phyloP scores from a whole-genome alignment of 805 yeast genomes.

The Scheffersomyces ergatensis region DNA sequence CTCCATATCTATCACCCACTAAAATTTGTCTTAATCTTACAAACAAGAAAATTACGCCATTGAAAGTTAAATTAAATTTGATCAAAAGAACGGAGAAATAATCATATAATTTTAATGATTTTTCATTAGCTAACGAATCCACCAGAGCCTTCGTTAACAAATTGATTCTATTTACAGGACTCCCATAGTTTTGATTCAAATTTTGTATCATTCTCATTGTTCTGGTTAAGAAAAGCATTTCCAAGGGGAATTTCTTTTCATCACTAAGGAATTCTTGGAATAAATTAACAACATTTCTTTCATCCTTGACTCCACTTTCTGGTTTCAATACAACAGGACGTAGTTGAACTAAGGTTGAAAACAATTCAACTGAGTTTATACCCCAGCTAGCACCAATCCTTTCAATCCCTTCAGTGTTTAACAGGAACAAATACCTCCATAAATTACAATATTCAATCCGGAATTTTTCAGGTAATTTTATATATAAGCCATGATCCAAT shows the following conservation, averaged over 20 bases:
- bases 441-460: conserved; percentile 55
- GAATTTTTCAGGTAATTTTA: conserved; percentile 49
- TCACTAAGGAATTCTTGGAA: conserved; percentile 59
- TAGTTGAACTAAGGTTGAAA: conserved; percentile 55
- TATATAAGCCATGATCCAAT: conserved; percentile 74
- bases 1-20: conserved; percentile 29
- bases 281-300: conserved; percentile 42
- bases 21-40: conserved; percentile 31
- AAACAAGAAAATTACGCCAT: conserved; percentile 30
- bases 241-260: conserved; percentile 64
- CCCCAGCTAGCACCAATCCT: conserved; percentile 65
- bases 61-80: conserved; percentile 20
- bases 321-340: conserved; percentile 36
- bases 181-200: conserved; percentile 59
- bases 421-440: conserved; percentile 61
- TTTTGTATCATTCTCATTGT: conserved; percentile 76
- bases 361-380: conserved; percentile 58
- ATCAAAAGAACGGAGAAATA: conserved; percentile 17
- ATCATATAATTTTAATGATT: conserved; percentile 5
- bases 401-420: conserved; percentile 46
- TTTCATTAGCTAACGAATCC: conserved; percentile 13
- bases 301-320: conserved; percentile 23
- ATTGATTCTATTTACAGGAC: conserved; percentile 74
- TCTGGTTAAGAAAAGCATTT: conserved; percentile 62
- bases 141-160: conserved; percentile 59